Evolutionary conservation across 352 stramenopile genomes (phyloP).

Genomic region (Globisporangium alternatum): DNA sequence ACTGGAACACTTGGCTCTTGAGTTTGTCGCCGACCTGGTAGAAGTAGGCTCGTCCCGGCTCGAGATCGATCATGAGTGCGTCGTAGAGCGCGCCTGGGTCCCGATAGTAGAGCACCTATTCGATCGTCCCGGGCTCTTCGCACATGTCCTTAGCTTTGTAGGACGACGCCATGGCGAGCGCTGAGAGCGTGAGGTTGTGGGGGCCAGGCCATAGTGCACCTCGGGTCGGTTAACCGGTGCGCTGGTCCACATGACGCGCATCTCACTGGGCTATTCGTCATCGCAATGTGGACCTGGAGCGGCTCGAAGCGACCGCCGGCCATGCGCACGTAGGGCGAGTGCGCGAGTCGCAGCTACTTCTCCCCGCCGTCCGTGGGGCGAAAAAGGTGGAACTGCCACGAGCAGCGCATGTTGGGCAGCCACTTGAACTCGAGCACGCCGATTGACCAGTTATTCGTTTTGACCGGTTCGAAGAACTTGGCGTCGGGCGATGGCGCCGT

Average conservation of each 20-base stretch:
- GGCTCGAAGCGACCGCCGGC: conserved; percentile 18
- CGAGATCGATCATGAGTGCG: conserved; percentile 24
- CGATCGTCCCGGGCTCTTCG: conserved; percentile 17
- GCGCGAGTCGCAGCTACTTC: conserved; percentile 16
- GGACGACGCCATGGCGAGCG: background rate
- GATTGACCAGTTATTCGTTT: conserved; percentile 1
- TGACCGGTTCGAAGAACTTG: conserved; percentile 5
- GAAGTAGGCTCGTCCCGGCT: conserved; percentile 24
- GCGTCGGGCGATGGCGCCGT: background rate
- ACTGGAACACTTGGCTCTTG: conserved; percentile 20
- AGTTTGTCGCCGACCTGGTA: conserved; percentile 33
- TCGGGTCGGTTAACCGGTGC: conserved; percentile 9
- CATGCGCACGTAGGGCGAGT: conserved; percentile 20
- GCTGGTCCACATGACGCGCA: conserved; percentile 59
- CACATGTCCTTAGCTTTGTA: conserved; percentile 28
- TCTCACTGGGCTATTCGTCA: conserved; percentile 25
- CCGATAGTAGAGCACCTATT: conserved; percentile 22
- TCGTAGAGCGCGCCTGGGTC: conserved; percentile 31
- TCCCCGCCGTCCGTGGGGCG: background rate
- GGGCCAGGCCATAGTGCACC: conserved; percentile 21
- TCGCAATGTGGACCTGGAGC: conserved; percentile 26
- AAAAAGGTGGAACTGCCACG: conserved; percentile 35
- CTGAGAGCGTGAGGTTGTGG: background rate
- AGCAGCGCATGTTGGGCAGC: conserved; percentile 33
- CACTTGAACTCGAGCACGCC: conserved; percentile 16